Evolutionary conservation across 306 rosid genomes (phyloP).

Genomic region (Lablab purpureus): DNA sequence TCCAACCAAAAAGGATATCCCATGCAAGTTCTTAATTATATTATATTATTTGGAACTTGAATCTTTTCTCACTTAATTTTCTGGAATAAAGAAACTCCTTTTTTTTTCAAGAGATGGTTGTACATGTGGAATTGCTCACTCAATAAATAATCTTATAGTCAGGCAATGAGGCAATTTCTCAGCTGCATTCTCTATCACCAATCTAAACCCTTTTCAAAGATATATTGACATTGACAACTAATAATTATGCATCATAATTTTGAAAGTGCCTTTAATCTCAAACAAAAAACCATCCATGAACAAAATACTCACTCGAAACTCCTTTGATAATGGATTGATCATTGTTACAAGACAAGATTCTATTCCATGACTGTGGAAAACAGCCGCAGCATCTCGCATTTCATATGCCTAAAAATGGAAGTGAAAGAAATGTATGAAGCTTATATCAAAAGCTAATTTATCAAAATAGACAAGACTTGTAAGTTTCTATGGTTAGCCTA

Average conservation of each 20-base stretch:
- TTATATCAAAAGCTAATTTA: conserved; percentile 27
- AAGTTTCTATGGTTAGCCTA: conserved; percentile 25
- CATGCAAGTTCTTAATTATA: neutral
- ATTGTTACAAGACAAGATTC: conserved; percentile 93
- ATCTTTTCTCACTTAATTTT: conserved; percentile 11
- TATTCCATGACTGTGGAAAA: conserved; percentile 89
- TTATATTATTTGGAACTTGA: conserved; percentile 13
- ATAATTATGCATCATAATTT: conserved; percentile 11
- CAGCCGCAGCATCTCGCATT: conserved; percentile 86
- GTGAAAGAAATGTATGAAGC: conserved; percentile 30
- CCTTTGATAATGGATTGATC: conserved; percentile 85
- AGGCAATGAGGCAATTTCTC: conserved; percentile 31
- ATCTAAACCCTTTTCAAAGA: conserved; percentile 36
- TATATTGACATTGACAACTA: conserved; percentile 14
- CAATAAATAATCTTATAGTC: conserved; percentile 3
- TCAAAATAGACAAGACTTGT: conserved; percentile 16
- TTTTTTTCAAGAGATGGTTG: neutral
- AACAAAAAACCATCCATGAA: neutral
- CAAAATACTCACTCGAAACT: conserved; percentile 80
- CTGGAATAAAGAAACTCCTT: conserved; percentile 9
- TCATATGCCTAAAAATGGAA: conserved; percentile 74
- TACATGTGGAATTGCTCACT: conserved; percentile 15
- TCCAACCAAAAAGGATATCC: conserved; percentile 43
- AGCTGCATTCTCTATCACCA: conserved; percentile 16
- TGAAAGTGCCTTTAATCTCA: conserved; percentile 37